These are phyloP conservation scores for Arabidopsis arenosa DNA, from an alignment of 345 rosid species.

Conservation along the genomic window DNA sequence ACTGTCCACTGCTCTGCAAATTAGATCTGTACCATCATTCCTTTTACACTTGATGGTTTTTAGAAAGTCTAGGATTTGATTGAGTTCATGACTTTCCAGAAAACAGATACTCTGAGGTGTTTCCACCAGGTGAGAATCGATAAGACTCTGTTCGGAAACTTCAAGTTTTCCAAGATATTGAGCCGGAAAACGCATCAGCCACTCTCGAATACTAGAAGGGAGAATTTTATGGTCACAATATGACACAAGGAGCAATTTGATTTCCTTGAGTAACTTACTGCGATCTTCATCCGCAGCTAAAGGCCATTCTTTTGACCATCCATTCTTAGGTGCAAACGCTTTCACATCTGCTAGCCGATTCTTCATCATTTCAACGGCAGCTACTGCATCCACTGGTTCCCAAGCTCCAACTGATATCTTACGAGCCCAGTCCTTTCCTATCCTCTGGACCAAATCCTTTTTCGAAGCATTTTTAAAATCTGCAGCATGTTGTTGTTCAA, in stretches of 20 bases:
- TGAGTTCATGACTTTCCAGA: constrained; percentile 28
- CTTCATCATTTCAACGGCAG: constrained; percentile 32
- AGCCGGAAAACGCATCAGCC: constrained; percentile 13
- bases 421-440: constrained; percentile 29
- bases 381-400: constrained; percentile 36
- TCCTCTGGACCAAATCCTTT: not conserved
- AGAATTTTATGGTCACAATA: constrained; percentile 9
- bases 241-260: constrained; percentile 14
- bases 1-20: constrained; percentile 27
- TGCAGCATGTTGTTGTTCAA: constrained; percentile 26
- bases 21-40: constrained; percentile 25
- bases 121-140: not conserved
- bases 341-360: constrained; percentile 8
- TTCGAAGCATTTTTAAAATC: not conserved
- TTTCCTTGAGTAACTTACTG: constrained; percentile 18
- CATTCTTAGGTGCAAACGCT: constrained; percentile 24
- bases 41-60: constrained; percentile 22
- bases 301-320: constrained; percentile 43
- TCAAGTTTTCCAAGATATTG: constrained; percentile 17
- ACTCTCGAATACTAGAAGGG: constrained; percentile 25
- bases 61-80: constrained; percentile 15
- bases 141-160: constrained; percentile 18
- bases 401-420: constrained; percentile 2
- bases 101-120: constrained; percentile 41
- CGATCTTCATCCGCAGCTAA: constrained; percentile 29